phyloP scores from a whole-genome alignment of 768 basidiomycete species.

The Stropharia rugosoannulata region DNA sequence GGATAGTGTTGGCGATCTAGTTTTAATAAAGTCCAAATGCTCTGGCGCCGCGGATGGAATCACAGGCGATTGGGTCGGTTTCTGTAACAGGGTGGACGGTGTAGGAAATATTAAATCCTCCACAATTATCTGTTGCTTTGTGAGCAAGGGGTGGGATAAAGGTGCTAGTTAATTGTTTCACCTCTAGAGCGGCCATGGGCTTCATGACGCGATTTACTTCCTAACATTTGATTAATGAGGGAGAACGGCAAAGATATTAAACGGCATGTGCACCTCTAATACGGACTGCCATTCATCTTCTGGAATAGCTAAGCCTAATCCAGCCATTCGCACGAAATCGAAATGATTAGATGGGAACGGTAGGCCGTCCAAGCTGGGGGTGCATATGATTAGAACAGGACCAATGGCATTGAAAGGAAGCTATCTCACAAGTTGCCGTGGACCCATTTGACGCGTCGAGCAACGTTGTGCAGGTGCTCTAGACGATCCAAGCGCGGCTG shows the following conservation, averaged over 20 bases:
- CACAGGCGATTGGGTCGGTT: constrained; percentile 16
- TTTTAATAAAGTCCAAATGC: constrained; percentile 9
- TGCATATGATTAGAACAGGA: not conserved
- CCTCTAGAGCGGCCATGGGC: constrained; percentile 64
- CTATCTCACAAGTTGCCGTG: constrained; percentile 62
- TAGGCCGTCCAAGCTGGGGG: constrained; percentile 51
- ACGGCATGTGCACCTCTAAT: constrained; percentile 48
- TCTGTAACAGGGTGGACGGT: constrained; percentile 22
- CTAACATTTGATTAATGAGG: constrained; percentile 21
- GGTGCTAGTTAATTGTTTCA: constrained; percentile 21
- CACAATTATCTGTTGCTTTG: constrained; percentile 54
- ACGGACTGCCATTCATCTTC: constrained; percentile 76
- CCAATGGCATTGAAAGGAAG: not conserved
- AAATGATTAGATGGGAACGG: constrained; percentile 60
- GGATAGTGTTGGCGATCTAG: constrained; percentile 8
- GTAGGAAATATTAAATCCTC: constrained; percentile 75
- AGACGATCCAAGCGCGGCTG: constrained; percentile 50
- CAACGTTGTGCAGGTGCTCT: constrained; percentile 37
- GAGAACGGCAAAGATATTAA: not conserved
- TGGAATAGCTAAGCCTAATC: constrained; percentile 66
- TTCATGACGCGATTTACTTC: constrained; percentile 68
- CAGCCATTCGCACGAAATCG: constrained; percentile 64
- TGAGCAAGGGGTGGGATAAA: not conserved
- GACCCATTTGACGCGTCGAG: constrained; percentile 60
- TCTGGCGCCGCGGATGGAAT: constrained; percentile 9